These are phyloP conservation scores for Wallemia hederae DNA, from an alignment of 1,284 basidiomycete species.

Conservation along the genomic window DNA sequence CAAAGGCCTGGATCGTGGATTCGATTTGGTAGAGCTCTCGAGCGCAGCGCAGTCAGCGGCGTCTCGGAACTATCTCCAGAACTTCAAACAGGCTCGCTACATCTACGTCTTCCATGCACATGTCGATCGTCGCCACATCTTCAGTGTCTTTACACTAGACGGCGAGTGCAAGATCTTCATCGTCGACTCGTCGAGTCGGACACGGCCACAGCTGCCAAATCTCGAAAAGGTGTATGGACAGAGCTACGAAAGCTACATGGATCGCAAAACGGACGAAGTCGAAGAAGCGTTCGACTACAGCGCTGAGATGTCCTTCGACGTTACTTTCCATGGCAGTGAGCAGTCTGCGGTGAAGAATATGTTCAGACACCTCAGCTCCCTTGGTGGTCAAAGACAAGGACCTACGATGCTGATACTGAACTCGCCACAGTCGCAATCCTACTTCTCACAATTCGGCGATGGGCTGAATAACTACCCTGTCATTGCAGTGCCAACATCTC, in stretches of 20 bases:
- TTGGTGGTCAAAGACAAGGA: slow-evolving; percentile 30
- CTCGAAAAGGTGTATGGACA: slow-evolving; percentile 41
- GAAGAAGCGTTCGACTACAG: slow-evolving; percentile 33
- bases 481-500: slow-evolving; percentile 42
- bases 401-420: slow-evolving; percentile 48
- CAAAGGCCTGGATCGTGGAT: slow-evolving; percentile 50
- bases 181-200: slow-evolving; percentile 54
- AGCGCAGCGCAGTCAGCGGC: slow-evolving; percentile 28
- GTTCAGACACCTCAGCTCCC: slow-evolving; percentile 46
- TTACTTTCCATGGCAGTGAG: slow-evolving; percentile 48
- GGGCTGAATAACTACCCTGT: slow-evolving; percentile 63
- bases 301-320: slow-evolving; percentile 34
- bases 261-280: slow-evolving; percentile 6
- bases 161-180: slow-evolving; percentile 50
- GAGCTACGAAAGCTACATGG: slow-evolving; percentile 16
- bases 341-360: slow-evolving; percentile 55
- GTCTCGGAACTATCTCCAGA: slow-evolving; percentile 42
- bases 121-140: slow-evolving; percentile 53
- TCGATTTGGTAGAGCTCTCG: slow-evolving; percentile 61
- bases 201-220: slow-evolving; percentile 49
- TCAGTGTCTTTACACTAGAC: slow-evolving; percentile 56
- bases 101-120: slow-evolving; percentile 75
- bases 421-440: slow-evolving; percentile 51
- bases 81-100: slow-evolving; percentile 43
- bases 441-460: slow-evolving; percentile 47